A percentile compares a stretch with the other conserved stretches of the same genome.
Evolutionary conservation across 768 basidiomycete species (phyloP).

Genomic region (Naematelia encephala): DNA sequence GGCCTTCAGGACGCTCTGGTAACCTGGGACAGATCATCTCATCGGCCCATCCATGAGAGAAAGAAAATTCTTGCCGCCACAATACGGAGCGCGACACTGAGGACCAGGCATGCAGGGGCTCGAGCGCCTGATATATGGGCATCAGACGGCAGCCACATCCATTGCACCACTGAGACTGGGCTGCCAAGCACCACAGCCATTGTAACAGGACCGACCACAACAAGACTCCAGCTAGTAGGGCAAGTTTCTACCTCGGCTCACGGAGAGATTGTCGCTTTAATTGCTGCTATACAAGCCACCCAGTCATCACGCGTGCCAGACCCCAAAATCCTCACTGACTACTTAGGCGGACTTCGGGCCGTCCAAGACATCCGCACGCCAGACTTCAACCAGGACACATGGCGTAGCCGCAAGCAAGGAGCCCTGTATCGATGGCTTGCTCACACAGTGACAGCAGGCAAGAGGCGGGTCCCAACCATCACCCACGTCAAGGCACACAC

Average conservation of each 20-base stretch:
- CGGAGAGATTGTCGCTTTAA: slow-evolving; percentile 12
- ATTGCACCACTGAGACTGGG: background rate
- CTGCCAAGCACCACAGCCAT: slow-evolving; percentile 9
- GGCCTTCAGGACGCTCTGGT: too few species aligned
- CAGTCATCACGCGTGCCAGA: background rate
- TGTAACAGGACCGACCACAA: slow-evolving; percentile 6
- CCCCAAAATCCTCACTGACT: slow-evolving; percentile 7
- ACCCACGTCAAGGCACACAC: slow-evolving; percentile 24
- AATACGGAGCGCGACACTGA: background rate
- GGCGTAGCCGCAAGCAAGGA: background rate
- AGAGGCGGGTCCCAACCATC: slow-evolving; percentile 2
- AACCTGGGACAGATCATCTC: too few species aligned
- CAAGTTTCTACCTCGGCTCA: slow-evolving; percentile 11
- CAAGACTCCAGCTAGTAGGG: background rate
- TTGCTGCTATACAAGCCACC: background rate
- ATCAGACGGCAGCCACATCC: background rate
- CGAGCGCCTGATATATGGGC: too few species aligned
- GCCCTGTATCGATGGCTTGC: background rate
- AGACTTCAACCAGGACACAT: background rate
- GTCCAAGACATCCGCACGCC: background rate
- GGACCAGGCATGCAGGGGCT: background rate
- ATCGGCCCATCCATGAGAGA: too few species aligned
- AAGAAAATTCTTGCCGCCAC: too few species aligned
- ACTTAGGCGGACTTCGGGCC: background rate
- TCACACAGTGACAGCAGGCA: background rate